Percentiles rank a stretch among this genome's conserved stretches.
Conservation (phyloP, 371 early-diverging fungal species). For the Mortierella sp. region DNA sequence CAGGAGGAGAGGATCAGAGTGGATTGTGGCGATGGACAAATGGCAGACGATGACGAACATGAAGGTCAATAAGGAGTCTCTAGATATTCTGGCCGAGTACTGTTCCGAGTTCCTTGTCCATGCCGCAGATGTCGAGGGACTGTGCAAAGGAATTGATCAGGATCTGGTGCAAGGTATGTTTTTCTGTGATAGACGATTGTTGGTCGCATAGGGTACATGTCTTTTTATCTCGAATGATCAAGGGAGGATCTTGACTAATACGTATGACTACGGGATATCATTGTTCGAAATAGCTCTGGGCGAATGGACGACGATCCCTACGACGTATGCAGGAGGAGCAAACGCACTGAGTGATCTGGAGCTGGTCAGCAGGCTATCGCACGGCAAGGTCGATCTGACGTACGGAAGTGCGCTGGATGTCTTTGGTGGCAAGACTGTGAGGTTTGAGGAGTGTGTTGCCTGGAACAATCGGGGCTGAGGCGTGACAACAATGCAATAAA, state of each 20-base stretch:
- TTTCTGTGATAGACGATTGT: background rate
- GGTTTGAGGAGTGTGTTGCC: constrained; percentile 83
- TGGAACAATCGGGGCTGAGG: too few species aligned
- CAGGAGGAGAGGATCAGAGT: constrained; percentile 74
- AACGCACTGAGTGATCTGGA: constrained; percentile 80
- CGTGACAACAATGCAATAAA: too few species aligned
- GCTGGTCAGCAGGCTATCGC: constrained; percentile 82
- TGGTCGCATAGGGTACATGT: too few species aligned
- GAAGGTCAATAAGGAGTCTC: constrained; percentile 75
- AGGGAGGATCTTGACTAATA: too few species aligned
- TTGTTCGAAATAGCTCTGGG: constrained; percentile 80
- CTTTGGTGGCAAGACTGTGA: constrained; percentile 92
- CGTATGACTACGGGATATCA: too few species aligned
- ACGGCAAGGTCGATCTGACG: constrained; percentile 92
- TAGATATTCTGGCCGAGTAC: constrained; percentile 73
- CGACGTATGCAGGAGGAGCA: constrained; percentile 97
- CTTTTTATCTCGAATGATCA: too few species aligned
- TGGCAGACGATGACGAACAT: constrained; percentile 97
- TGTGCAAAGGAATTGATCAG: constrained; percentile 93
- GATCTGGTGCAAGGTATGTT: constrained; percentile 77
- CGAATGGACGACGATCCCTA: constrained; percentile 90
- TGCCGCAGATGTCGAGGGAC: constrained; percentile 98
- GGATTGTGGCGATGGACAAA: constrained; percentile 96
- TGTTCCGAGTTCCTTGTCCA: constrained; percentile 97
- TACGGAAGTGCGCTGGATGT: constrained; percentile 97